Percentiles rank a stretch among this genome's conserved stretches.
Conservation (phyloP, 768 basidiomycete genomes). For the Tremella mesenterica region DNA sequence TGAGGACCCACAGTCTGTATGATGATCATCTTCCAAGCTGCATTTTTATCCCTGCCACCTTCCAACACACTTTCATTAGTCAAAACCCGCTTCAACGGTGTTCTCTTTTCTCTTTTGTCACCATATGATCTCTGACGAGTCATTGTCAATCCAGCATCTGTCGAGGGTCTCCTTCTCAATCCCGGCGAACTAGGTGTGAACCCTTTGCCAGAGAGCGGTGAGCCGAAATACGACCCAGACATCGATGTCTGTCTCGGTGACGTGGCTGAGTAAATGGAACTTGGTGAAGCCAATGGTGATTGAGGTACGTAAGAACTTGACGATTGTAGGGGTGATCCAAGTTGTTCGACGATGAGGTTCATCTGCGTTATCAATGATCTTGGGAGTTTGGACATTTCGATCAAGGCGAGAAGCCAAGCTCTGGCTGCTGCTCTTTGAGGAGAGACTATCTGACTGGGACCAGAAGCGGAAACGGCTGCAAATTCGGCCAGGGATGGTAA, state of each 20-base stretch:
- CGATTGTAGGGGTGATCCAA: background rate
- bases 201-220: constrained; percentile 18
- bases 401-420: constrained; percentile 16
- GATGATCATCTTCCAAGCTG: constrained; percentile 42
- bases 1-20: constrained; percentile 17
- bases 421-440: constrained; percentile 18
- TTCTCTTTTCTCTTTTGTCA: constrained; percentile 32
- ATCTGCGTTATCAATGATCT: constrained; percentile 20
- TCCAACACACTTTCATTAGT: constrained; percentile 38
- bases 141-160: constrained; percentile 18
- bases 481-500: constrained; percentile 31
- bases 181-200: constrained; percentile 21
- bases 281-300: constrained; percentile 2
- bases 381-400: constrained; percentile 24
- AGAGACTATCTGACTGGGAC: constrained; percentile 9
- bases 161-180: constrained; percentile 23
- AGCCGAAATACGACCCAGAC: constrained; percentile 17
- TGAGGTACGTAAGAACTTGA: too few relatives aligned
- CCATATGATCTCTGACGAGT: constrained; percentile 20
- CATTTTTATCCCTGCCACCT: constrained; percentile 43
- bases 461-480: constrained; percentile 26
- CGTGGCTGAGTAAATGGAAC: constrained; percentile 7
- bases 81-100: constrained; percentile 34
- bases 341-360: constrained; percentile 1
- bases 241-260: constrained; percentile 19